These are phyloP conservation scores for Solanum hybrid DNA, from an alignment of 305 asterid genomes.

Conservation along the genomic window DNA sequence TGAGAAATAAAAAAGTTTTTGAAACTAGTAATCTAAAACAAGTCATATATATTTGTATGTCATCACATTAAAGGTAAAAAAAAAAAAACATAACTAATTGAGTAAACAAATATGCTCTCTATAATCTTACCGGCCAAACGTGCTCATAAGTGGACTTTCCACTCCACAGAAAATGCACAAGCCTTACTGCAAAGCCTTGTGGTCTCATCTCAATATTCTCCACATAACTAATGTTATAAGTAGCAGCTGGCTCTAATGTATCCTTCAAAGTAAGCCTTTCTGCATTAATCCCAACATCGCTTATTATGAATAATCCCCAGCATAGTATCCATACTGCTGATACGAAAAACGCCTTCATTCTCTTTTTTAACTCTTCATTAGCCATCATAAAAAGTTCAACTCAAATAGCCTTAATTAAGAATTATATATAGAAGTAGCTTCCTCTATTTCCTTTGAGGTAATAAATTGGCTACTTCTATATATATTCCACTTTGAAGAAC, in stretches of 20 bases:
- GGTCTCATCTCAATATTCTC: conserved; percentile 12
- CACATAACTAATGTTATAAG: conserved; percentile 1
- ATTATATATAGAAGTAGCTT: background rate
- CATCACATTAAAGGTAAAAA: no score
- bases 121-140: conserved; percentile 23
- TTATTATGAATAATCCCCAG: conserved; percentile 9
- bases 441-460: background rate
- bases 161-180: conserved; percentile 23
- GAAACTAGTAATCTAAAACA: no score
- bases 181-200: conserved; percentile 5
- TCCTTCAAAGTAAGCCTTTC: conserved; percentile 13
- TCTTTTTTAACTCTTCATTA: background rate
- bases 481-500: background rate
- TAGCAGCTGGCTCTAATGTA: background rate
- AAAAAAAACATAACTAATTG: background rate
- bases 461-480: background rate
- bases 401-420: background rate
- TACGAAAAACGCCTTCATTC: background rate
- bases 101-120: background rate
- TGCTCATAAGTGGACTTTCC: conserved; percentile 27
- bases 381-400: no score
- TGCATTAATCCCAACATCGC: conserved; percentile 8
- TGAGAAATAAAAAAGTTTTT: no score
- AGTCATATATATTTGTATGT: no score
- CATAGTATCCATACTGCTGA: conserved; percentile 12